Evolutionary conservation across 2,329 filamentous ascomycete species (phyloP).

Genomic region (Taxawa tesnikishii): DNA sequence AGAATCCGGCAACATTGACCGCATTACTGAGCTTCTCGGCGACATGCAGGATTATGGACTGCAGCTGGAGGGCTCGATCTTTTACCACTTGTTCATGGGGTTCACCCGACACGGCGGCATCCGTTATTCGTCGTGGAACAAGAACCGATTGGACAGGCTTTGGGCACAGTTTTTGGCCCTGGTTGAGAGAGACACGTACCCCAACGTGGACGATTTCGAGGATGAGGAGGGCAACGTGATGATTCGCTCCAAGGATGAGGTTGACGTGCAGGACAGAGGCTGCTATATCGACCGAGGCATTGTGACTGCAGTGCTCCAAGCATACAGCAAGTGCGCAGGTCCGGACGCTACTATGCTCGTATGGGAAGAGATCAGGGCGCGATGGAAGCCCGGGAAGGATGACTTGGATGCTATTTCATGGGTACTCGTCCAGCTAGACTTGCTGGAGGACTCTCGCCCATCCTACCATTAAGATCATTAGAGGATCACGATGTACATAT

Average conservation of each 20-base stretch:
- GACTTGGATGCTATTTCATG: slow-evolving; percentile 8
- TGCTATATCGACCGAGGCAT: slow-evolving; percentile 35
- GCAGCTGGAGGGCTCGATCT: slow-evolving; percentile 62
- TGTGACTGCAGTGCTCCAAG: slow-evolving; percentile 47
- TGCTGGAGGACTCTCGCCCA: too few species aligned
- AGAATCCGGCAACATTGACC: slow-evolving; percentile 56
- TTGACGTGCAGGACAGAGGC: slow-evolving; percentile 12
- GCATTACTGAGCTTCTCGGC: slow-evolving; percentile 57
- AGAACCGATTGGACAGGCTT: slow-evolving; percentile 52
- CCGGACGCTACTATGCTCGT: slow-evolving; percentile 39
- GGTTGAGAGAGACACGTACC: background rate
- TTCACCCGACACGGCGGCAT: slow-evolving; percentile 63
- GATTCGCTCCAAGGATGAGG: background rate
- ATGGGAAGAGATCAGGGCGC: slow-evolving; percentile 33
- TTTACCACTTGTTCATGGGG: slow-evolving; percentile 69
- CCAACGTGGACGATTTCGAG: background rate
- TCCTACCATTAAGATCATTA: too few species aligned
- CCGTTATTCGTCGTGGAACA: slow-evolving; percentile 58
- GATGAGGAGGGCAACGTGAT: slow-evolving; percentile 12
- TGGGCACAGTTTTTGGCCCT: slow-evolving; percentile 48
- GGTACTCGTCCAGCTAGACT: too few species aligned
- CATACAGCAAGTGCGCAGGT: slow-evolving; percentile 50
- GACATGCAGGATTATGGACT: slow-evolving; percentile 67
- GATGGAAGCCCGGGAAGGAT: slow-evolving; percentile 26
- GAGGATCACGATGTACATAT: too few species aligned